phyloP scores from a whole-genome alignment of 305 asterid genomes.

The Fraxinus xanthoxyloides region DNA sequence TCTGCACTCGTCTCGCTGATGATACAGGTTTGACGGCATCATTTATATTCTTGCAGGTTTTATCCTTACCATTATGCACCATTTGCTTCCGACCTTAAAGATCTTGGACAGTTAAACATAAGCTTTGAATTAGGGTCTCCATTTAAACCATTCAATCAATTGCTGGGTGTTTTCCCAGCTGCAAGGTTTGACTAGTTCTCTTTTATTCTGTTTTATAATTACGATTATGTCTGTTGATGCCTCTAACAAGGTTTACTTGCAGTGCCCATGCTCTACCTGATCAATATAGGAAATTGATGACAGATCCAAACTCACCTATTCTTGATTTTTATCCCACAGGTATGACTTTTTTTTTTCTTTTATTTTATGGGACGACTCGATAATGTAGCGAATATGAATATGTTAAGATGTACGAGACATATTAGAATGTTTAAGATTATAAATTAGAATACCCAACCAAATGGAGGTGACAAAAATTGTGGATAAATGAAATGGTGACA shows the following conservation, averaged over 20 bases:
- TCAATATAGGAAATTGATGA: slow-evolving; percentile 86
- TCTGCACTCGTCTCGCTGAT: slow-evolving; percentile 10
- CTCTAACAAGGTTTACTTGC: slow-evolving; percentile 43
- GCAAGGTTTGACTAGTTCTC: slow-evolving; percentile 61
- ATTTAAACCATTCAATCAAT: slow-evolving; percentile 93
- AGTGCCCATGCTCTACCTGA: slow-evolving; percentile 96
- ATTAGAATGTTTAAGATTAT: background rate
- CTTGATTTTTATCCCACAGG: slow-evolving; percentile 91
- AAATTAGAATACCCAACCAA: background rate
- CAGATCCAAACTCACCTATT: slow-evolving; percentile 89
- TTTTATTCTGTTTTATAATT: slow-evolving; percentile 4
- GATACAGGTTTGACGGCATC: slow-evolving; percentile 23
- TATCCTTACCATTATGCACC: slow-evolving; percentile 99
- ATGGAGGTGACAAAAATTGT: background rate
- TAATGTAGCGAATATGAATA: background rate
- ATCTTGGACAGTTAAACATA: slow-evolving; percentile 68
- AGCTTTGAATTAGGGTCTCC: slow-evolving; percentile 85
- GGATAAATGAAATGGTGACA: background rate
- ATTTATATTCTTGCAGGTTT: slow-evolving; percentile 59
- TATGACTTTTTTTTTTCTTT: slow-evolving; percentile 26
- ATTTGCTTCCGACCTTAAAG: slow-evolving; percentile 94
- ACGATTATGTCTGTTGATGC: background rate
- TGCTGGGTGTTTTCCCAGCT: slow-evolving; percentile 95
- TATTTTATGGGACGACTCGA: background rate
- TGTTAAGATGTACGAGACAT: background rate